Evolutionary conservation across 73 alveolate genomes (phyloP), one percentile per base, ranked within the genome.

Genomic region (Paramecium pentaurelia): DNA sequence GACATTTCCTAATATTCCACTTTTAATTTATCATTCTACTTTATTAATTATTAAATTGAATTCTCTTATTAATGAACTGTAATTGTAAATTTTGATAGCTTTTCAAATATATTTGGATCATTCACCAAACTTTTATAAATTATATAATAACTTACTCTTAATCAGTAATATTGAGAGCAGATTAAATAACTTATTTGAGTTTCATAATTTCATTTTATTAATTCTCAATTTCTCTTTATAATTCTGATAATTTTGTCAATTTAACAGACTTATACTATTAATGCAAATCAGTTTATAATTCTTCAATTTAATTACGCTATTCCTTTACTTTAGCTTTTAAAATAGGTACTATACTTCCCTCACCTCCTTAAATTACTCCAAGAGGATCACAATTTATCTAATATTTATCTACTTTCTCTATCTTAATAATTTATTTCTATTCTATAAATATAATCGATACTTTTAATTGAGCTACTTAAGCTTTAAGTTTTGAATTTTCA

Each of bases 261-360:
- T 80, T 80, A 80, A 80, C 91, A 42, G 91, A 80, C 45, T 80
- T 80, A 25, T 20, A 80, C 27, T 80, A 20, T 28, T 40, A 22
- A 20, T 47, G 38, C 22, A 80, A 49, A 80, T 80, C 75, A 34
- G 44, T 47, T 27, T 47, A 32, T n/a, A 80, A 20, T 27, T 80
- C 75, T 40, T 80, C 91, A 80, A 80, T 80, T 49, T 45, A 40
- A 49, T 47, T 44, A 38, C 34, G 30, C 58, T 80, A 64, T 49
- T 80, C 71, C 58, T 49, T 80, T 40, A 80, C 58, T 47, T 80
- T 80, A 32, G 77, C 49, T 80, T 80, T 80, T 14, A 80, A 64
- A 28, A 80, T 80, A 6, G 91, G 91, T 16, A 80, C 91, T 3
- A 80, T 80, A 10, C 91, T 80, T 4, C 91, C 91, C 9, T 80